A percentile compares a stretch with the other conserved stretches of the same genome.
These are phyloP conservation scores for Huntiella decipiens DNA, from an alignment of 2,329 filamentous ascomycete species.

Conservation along the genomic window DNA sequence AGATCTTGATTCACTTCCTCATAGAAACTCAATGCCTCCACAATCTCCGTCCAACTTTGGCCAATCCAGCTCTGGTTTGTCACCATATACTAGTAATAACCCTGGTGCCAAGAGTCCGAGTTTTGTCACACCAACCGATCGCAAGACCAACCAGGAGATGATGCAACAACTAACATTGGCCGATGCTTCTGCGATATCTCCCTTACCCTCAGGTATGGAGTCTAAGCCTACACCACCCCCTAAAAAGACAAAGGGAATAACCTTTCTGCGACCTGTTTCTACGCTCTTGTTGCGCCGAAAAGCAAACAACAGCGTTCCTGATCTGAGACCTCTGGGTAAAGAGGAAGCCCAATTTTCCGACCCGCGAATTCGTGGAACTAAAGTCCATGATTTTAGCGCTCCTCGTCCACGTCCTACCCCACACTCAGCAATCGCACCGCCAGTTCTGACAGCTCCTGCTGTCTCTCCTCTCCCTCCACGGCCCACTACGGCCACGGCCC, in stretches of 20 bases:
- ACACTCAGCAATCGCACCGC: constrained; percentile 7
- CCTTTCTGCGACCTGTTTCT: constrained; percentile 40
- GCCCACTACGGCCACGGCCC: not conserved
- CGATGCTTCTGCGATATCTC: too few relatives aligned
- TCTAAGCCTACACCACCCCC: constrained; percentile 13
- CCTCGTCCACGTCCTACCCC: constrained; percentile 25
- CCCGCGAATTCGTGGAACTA: constrained; percentile 43
- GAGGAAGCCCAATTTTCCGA: constrained; percentile 34
- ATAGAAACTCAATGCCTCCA: constrained; percentile 7
- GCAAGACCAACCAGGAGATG: constrained; percentile 19
- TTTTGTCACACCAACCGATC: constrained; percentile 31
- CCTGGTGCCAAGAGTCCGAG: constrained; percentile 17
- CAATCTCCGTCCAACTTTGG: constrained; percentile 7
- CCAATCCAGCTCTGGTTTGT: constrained; percentile 4
- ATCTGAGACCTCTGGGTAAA: constrained; percentile 22
- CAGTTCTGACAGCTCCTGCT: not conserved
- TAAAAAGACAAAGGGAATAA: constrained; percentile 33
- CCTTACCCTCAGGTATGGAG: too few relatives aligned
- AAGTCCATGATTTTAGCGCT: constrained; percentile 47
- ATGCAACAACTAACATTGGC: constrained; percentile 9
- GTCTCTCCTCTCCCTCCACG: not conserved
- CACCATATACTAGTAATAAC: constrained; percentile 13
- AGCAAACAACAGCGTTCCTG: constrained; percentile 29
- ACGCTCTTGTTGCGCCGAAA: constrained; percentile 38
- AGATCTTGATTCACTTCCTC: not conserved